Conservation (phyloP, 106 monocot genomes). For the Phalaenopsis equestris region DNA sequence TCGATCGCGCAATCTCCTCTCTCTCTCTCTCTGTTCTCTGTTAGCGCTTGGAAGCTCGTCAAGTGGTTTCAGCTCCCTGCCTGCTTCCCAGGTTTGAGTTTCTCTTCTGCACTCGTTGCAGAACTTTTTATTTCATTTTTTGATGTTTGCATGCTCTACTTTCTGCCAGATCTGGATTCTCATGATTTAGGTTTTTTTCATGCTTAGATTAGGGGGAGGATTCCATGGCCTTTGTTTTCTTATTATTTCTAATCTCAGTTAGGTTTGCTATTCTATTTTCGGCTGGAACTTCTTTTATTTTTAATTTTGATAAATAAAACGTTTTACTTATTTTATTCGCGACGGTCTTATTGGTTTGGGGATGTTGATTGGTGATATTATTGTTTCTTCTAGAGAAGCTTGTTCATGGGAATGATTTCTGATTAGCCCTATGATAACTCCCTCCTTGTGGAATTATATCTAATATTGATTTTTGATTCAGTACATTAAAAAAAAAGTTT, state of each 20-base stretch:
- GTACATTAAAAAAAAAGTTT: not conserved
- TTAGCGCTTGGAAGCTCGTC: not conserved
- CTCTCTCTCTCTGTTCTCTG: not conserved
- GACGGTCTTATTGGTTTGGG: not conserved
- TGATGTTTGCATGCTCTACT: not conserved
- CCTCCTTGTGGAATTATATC: not conserved
- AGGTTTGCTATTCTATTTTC: too few species aligned
- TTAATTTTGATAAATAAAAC: too few species aligned
- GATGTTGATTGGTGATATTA: not conserved
- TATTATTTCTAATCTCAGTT: too few species aligned
- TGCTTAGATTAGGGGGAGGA: not conserved
- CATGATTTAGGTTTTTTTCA: not conserved
- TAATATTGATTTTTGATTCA: not conserved
- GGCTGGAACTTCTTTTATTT: too few species aligned
- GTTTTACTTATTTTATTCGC: not conserved
- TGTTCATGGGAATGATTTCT: not conserved
- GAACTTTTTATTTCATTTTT: not conserved
- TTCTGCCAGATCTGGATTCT: not conserved
- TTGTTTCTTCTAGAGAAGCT: not conserved
- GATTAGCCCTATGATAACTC: not conserved
- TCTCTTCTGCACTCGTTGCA: not conserved
- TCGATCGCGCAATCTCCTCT: not conserved
- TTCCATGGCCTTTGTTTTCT: too few species aligned
- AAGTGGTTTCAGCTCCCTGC: not conserved
- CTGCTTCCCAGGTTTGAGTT: constrained; percentile 1